These are phyloP conservation scores for Dothideomycetes sp. DNA, from an alignment of 2,329 filamentous ascomycete species.

Conservation along the genomic window DNA sequence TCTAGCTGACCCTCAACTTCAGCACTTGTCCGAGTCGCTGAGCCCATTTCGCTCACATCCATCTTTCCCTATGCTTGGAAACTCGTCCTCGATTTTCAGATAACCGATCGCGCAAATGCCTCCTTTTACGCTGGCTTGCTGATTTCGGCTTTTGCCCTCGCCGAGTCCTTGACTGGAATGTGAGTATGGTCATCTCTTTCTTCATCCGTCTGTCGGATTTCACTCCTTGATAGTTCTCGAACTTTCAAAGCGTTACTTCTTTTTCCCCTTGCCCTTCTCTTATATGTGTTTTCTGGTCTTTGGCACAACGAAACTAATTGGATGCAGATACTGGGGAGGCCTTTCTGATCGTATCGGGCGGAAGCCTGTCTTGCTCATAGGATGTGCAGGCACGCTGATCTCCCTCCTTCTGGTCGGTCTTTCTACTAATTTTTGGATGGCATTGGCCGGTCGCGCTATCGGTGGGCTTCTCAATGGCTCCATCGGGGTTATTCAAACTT, in stretches of 20 bases:
- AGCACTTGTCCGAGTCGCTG: conserved; percentile 88
- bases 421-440: conserved; percentile 74
- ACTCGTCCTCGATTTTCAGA: conserved; percentile 65
- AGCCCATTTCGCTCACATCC: conserved; percentile 85
- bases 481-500: conserved; percentile 64
- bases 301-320: not conserved
- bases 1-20: conserved; percentile 6
- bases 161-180: conserved; percentile 76
- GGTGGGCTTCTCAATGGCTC: conserved; percentile 86
- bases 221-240: too few species aligned
- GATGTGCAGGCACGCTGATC: conserved; percentile 71
- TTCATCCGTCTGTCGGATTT: too few species aligned
- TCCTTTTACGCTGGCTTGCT: conserved; percentile 83
- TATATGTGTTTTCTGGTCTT: not conserved
- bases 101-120: conserved; percentile 64
- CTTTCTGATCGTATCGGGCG: conserved; percentile 74
- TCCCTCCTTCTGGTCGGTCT: conserved; percentile 79
- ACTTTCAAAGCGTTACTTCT: too few species aligned
- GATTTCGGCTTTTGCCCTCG: conserved; percentile 76
- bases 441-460: conserved; percentile 63
- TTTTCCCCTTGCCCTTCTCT: not conserved
- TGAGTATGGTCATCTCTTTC: too few species aligned
- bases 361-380: conserved; percentile 75
- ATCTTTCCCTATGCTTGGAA: conserved; percentile 90
- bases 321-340: conserved; percentile 61